Evolutionary conservation across 805 yeast species (phyloP).

Genomic region (Ogataea kodamae): DNA sequence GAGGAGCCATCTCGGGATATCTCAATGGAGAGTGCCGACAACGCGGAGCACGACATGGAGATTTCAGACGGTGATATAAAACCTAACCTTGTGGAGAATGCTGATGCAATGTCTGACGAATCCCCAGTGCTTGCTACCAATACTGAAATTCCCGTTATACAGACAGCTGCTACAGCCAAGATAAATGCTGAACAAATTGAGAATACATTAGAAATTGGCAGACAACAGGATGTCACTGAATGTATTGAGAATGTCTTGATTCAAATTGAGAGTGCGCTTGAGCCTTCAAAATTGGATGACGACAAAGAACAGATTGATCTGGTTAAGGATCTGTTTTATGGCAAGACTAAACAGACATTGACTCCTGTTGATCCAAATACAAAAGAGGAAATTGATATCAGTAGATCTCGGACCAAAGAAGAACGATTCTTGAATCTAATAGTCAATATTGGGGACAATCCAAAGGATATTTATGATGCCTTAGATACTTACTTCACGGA

Average conservation of each 20-base stretch:
- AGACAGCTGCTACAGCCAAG: slow-evolving; percentile 31
- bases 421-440: slow-evolving; percentile 81
- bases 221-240: slow-evolving; percentile 97
- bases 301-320: slow-evolving; percentile 84
- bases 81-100: background rate
- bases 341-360: slow-evolving; percentile 77
- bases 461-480: slow-evolving; percentile 86
- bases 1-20: slow-evolving; percentile 7
- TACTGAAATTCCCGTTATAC: slow-evolving; percentile 22
- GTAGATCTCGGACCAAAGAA: slow-evolving; percentile 44
- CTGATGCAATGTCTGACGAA: slow-evolving; percentile 2
- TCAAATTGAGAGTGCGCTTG: slow-evolving; percentile 84
- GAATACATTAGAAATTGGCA: slow-evolving; percentile 72
- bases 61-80: slow-evolving; percentile 1
- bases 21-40: slow-evolving; percentile 1
- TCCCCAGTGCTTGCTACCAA: slow-evolving; percentile 14
- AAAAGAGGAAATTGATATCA: slow-evolving; percentile 26
- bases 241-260: slow-evolving; percentile 91
- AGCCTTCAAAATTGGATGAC: slow-evolving; percentile 58
- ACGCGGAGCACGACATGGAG: slow-evolving; percentile 4
- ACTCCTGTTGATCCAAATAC: slow-evolving; percentile 41
- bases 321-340: slow-evolving; percentile 77
- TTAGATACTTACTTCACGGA: slow-evolving; percentile 79
- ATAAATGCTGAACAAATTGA: slow-evolving; percentile 65
- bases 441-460: slow-evolving; percentile 84